These are phyloP conservation scores for Hypoxylon cercidicola DNA, from an alignment of 495 filamentous ascomycete species.

Conservation along the genomic window DNA sequence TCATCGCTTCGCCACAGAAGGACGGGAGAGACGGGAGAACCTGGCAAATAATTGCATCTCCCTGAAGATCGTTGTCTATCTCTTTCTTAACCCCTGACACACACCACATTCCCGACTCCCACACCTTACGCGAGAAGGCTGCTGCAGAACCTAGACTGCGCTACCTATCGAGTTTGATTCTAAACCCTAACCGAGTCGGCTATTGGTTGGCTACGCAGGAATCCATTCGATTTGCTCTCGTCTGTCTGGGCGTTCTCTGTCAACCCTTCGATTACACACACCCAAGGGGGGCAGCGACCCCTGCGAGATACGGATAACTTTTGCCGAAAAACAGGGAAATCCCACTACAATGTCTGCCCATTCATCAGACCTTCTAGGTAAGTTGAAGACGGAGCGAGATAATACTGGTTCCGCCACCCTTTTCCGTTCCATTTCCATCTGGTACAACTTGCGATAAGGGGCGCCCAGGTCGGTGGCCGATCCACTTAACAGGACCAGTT, in stretches of 20 bases:
- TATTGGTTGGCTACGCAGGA: constrained; percentile 24
- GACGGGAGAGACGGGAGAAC: constrained; percentile 17
- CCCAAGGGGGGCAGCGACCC: constrained; percentile 23
- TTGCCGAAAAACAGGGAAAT: constrained; percentile 28
- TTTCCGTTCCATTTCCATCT: constrained; percentile 28
- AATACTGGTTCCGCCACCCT: constrained; percentile 31
- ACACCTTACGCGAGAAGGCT: constrained; percentile 17
- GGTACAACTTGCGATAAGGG: constrained; percentile 29
- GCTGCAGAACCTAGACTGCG: constrained; percentile 24
- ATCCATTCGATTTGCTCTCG: constrained; percentile 6
- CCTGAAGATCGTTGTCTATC: constrained; percentile 39
- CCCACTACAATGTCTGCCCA: constrained; percentile 34
- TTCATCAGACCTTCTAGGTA: constrained; percentile 39
- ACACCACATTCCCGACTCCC: constrained; percentile 10
- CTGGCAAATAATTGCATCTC: constrained; percentile 30
- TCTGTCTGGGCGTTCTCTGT: constrained; percentile 18
- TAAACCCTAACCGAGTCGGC: constrained; percentile 17
- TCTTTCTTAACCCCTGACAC: constrained; percentile 28
- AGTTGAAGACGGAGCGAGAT: constrained; percentile 25
- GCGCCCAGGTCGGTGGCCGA: constrained; percentile 20
- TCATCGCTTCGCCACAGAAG: constrained; percentile 34
- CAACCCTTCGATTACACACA: constrained; percentile 18
- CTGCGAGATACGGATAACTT: constrained; percentile 34
- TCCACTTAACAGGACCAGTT: constrained; percentile 51
- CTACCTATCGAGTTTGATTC: constrained; percentile 28